Conservation (phyloP, 192 early-diverging fungal genomes). For the Geranomyces michiganensis region DNA sequence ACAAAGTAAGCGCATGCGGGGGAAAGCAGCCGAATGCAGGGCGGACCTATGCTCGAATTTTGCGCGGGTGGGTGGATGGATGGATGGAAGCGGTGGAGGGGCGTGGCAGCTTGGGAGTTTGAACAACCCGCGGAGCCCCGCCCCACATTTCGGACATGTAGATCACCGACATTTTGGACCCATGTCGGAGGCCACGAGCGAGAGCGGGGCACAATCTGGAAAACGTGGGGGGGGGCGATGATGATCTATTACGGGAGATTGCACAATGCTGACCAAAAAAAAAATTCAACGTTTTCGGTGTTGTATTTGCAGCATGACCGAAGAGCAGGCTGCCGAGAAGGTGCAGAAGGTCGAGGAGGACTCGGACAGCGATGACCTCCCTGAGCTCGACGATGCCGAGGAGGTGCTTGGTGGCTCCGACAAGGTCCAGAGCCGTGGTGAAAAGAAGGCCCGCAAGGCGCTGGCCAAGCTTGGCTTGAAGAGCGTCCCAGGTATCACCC, state of each 20-base stretch:
- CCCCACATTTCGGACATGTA: slow-evolving; percentile 1
- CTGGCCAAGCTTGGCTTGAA: slow-evolving; percentile 89
- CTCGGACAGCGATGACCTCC: slow-evolving; percentile 28
- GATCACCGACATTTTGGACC: too few relatives aligned
- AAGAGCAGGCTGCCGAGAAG: slow-evolving; percentile 25
- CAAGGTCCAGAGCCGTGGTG: slow-evolving; percentile 72
- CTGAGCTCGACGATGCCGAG: slow-evolving; percentile 24
- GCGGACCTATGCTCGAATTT: not conserved
- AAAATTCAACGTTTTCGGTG: not conserved
- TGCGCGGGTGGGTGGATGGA: slow-evolving; percentile 26
- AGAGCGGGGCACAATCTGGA: too few relatives aligned
- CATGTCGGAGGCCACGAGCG: too few relatives aligned
- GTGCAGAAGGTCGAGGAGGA: slow-evolving; percentile 38
- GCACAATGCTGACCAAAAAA: not conserved
- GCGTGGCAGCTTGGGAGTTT: not conserved
- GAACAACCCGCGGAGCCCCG: not conserved
- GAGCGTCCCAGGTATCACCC: slow-evolving; percentile 80
- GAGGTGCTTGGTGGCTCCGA: slow-evolving; percentile 17
- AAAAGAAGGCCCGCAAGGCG: slow-evolving; percentile 98
- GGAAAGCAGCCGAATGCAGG: not conserved
- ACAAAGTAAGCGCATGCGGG: too few relatives aligned
- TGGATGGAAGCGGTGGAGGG: slow-evolving; percentile 30
- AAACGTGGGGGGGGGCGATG: too few relatives aligned
- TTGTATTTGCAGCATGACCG: slow-evolving; percentile 14
- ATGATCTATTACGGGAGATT: too few relatives aligned